Conservation (phyloP, 2,329 filamentous ascomycete genomes). For the Cadophora luteo-olivacea region DNA sequence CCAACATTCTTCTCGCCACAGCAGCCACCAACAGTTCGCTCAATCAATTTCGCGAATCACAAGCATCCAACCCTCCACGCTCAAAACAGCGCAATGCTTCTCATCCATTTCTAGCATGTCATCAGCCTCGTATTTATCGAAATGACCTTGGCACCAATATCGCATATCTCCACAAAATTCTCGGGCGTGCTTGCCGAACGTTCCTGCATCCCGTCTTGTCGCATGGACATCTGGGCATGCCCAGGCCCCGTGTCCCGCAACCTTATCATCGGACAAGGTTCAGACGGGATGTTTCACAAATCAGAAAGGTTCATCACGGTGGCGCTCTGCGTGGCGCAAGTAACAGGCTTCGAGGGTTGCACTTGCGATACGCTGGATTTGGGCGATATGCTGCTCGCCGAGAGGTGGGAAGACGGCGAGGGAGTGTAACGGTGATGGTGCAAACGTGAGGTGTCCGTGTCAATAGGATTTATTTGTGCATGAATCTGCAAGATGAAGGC, state of each 20-base stretch:
- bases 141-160: not conserved
- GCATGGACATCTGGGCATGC: not conserved
- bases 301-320: not conserved
- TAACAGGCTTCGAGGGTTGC: not conserved
- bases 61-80: too few species aligned
- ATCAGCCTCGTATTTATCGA: not conserved
- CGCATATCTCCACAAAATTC: not conserved
- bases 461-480: not conserved
- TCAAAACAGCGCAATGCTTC: too few species aligned
- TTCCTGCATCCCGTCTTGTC: not conserved
- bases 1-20: not conserved
- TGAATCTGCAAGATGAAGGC: too few species aligned
- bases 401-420: not conserved
- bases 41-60: too few species aligned
- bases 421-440: not conserved
- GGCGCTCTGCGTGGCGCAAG: slow-evolving; percentile 8
- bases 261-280: slow-evolving; percentile 2
- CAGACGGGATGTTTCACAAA: slow-evolving; percentile 9
- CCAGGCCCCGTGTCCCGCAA: not conserved
- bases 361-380: not conserved
- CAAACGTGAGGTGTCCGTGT: not conserved
- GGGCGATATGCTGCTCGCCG: too few species aligned
- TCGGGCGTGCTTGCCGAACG: not conserved
- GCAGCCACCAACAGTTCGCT: not conserved
- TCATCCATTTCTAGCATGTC: not conserved